phyloP scores from a whole-genome alignment of 1,284 basidiomycete species.

The Marasmius tenuissimus region DNA sequence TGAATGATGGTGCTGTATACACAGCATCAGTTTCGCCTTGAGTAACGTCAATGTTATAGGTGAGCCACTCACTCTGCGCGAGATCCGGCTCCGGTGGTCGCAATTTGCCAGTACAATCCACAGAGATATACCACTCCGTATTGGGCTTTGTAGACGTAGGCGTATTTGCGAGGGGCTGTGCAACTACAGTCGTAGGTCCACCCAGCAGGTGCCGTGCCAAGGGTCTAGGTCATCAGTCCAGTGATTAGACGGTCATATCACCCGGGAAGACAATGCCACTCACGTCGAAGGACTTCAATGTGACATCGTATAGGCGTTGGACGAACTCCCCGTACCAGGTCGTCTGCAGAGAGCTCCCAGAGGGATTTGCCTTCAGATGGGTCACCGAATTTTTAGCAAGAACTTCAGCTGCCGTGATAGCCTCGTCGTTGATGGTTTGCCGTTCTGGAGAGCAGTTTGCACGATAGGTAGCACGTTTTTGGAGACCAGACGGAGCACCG shows the following conservation, averaged over 20 bases:
- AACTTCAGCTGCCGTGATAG: constrained; percentile 4
- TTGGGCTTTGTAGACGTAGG: constrained; percentile 1
- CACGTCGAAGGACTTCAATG: not conserved
- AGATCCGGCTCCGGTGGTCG: not conserved
- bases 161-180: not conserved
- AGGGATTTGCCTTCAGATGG: constrained; percentile 8
- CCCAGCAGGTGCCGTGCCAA: not conserved
- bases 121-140: not conserved
- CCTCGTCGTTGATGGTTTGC: constrained; percentile 3
- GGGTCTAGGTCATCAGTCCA: too few relatives aligned
- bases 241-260: not conserved
- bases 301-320: not conserved
- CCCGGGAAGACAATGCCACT: not conserved
- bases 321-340: constrained; percentile 12
- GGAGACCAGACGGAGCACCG: not conserved
- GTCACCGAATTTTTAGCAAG: not conserved
- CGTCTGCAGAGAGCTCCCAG: constrained; percentile 9
- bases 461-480: constrained; percentile 4
- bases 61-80: not conserved
- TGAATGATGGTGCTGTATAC: constrained; percentile 9
- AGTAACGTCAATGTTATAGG: not conserved
- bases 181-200: constrained; percentile 11
- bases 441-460: constrained; percentile 3
- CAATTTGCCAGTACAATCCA: not conserved
- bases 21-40: not conserved